Evolutionary conservation across 129 eudicot genomes (phyloP).

Genomic region (Gnaphalium uliginosum): DNA sequence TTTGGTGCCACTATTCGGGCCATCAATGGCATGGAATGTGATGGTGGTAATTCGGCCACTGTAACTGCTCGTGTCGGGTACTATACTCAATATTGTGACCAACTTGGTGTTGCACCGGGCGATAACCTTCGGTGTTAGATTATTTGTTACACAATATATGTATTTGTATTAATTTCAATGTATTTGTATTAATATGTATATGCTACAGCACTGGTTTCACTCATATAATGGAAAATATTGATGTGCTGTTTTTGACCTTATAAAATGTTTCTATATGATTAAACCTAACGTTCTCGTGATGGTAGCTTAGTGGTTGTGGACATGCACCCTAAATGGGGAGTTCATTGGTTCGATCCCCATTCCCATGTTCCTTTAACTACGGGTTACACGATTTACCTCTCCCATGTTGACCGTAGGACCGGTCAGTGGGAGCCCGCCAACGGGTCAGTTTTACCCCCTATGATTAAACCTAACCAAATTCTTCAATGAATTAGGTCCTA

Average conservation of each 20-base stretch:
- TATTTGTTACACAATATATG: neutral
- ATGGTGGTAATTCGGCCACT: constrained; percentile 23
- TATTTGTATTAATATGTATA: neutral
- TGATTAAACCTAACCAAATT: too few relatives aligned
- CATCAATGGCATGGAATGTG: constrained; percentile 36
- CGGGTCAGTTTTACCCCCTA: too few relatives aligned
- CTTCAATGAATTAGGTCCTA: too few relatives aligned
- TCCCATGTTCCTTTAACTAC: too few relatives aligned
- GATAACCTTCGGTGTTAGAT: constrained; percentile 35
- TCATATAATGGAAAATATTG: neutral
- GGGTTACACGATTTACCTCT: too few relatives aligned
- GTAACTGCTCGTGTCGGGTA: constrained; percentile 29
- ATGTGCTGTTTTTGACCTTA: neutral
- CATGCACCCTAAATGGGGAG: too few relatives aligned
- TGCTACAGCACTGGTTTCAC: neutral
- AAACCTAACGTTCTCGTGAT: too few relatives aligned
- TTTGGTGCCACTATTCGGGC: constrained; percentile 37
- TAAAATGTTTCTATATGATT: too few relatives aligned
- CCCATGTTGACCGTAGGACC: too few relatives aligned
- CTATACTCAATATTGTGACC: constrained; percentile 34
- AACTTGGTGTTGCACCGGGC: constrained; percentile 37
- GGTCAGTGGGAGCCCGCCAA: too few relatives aligned
- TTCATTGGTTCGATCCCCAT: too few relatives aligned
- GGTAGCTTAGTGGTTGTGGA: too few relatives aligned
- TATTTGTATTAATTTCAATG: neutral